These are phyloP conservation scores for Paramyrothecium sp. DNA, from an alignment of 2,329 filamentous ascomycete species.

Conservation along the genomic window DNA sequence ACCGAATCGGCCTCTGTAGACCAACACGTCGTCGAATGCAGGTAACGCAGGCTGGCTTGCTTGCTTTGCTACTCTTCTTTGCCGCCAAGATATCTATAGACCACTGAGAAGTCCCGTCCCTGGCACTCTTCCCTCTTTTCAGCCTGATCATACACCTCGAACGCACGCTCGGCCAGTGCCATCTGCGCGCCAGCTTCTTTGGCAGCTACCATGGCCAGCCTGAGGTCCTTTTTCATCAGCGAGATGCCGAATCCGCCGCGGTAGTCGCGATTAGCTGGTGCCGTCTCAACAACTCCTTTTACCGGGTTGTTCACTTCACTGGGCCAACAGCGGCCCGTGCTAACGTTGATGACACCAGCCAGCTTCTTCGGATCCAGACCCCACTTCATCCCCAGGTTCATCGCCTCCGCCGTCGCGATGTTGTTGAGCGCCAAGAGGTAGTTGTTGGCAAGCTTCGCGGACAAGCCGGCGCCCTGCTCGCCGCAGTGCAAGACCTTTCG, in stretches of 20 bases:
- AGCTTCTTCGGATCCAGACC: slow-evolving; percentile 64
- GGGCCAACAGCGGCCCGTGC: slow-evolving; percentile 94
- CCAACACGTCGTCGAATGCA: no score
- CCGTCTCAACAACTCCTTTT: slow-evolving; percentile 72
- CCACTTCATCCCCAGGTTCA: slow-evolving; percentile 62
- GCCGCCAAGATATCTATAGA: slow-evolving; percentile 69
- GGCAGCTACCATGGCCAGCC: slow-evolving; percentile 71
- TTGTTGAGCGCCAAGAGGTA: slow-evolving; percentile 95
- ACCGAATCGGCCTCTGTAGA: neutral
- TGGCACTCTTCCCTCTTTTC: slow-evolving; percentile 60
- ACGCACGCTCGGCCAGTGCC: slow-evolving; percentile 61
- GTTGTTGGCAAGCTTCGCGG: slow-evolving; percentile 95
- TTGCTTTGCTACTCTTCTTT: slow-evolving; percentile 33
- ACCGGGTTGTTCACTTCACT: slow-evolving; percentile 96
- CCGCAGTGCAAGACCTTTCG: slow-evolving; percentile 84
- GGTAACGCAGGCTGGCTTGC: neutral
- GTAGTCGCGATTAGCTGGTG: slow-evolving; percentile 76
- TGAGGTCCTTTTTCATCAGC: slow-evolving; percentile 79
- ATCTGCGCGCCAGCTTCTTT: slow-evolving; percentile 64
- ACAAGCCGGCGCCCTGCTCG: slow-evolving; percentile 77
- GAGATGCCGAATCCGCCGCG: slow-evolving; percentile 73
- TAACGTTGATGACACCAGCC: slow-evolving; percentile 85
- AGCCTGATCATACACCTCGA: slow-evolving; percentile 65
- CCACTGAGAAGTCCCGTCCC: slow-evolving; percentile 77
- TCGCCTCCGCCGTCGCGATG: slow-evolving; percentile 66